Base-by-base conservation (phyloP, 768 basidiomycete genomes). In the Hysterangium stoloniferum region DNA sequence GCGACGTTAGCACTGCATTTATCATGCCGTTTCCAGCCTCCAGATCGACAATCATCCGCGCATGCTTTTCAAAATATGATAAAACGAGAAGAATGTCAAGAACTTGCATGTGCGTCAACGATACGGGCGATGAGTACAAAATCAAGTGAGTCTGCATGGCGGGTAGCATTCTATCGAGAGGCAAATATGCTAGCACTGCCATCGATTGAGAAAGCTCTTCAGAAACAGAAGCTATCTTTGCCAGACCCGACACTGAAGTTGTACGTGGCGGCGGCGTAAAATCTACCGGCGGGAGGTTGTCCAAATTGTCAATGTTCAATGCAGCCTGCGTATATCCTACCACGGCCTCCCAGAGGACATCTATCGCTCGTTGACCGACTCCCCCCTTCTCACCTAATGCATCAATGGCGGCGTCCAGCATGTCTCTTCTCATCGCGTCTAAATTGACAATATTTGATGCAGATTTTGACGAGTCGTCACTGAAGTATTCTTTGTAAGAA, bases 281-380 rank as follows among this genome's bases (percentile, higher is more conserved):
- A 28, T 55, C 50, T 24, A 45, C 29, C 13, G 25, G 20, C 7
- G 54, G 52, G 9, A 55, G 43, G 5, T 43, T 47, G 19, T 45
- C 40, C 33, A 55, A 25, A 36, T 44, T 42, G 17, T 11, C 35
- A 19, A 37, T 19, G 37, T 38, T 29, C 9, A 41, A 41, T 4
- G 40, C 49, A 7, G 29, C 24, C 11, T 22, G 27, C 4, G 29
- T 51, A 27, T 83, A 86, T n/a, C 69, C 74, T 1, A 84, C 85
- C 22, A 86, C 61, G 47, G 80, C 82, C 52, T 79, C 77, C 85
- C 86, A 89, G 19, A 85, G 64, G 3, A 86, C 72, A 52, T 87
- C 84, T 6, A 87, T 71, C 0, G 85, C 86, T 9, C 71, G 72
- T 3, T 74, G 75, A 6, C 83, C 85, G 8, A 87, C 71, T 53